phyloP scores from a whole-genome alignment of 2,329 filamentous ascomycete genomes.

The Monascus ruber region DNA sequence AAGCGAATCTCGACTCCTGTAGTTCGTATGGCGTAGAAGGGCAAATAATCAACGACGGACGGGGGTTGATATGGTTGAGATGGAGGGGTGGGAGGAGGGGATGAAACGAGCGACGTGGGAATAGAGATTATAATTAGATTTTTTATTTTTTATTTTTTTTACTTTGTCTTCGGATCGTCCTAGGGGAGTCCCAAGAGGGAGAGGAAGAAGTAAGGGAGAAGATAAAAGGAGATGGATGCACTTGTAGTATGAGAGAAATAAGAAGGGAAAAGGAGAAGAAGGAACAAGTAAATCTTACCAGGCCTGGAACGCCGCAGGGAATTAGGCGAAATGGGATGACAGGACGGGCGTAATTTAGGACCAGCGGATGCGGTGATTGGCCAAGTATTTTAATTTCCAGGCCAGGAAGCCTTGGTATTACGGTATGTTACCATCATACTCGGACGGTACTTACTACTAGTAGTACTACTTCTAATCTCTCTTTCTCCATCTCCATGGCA shows the following conservation, averaged over 20 bases:
- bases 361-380: too few species aligned
- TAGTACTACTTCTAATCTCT: too few species aligned
- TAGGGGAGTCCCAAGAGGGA: background rate
- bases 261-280: too few species aligned
- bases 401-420: too few species aligned
- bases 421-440: too few species aligned
- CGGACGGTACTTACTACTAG: too few species aligned
- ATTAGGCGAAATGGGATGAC: too few species aligned
- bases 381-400: too few species aligned
- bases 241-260: background rate
- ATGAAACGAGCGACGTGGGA: background rate
- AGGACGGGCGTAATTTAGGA: too few species aligned
- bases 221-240: background rate
- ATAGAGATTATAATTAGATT: background rate
- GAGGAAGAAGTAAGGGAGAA: background rate
- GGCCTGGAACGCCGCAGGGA: background rate
- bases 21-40: background rate
- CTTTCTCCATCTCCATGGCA: too few species aligned
- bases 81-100: background rate
- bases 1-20: too few species aligned
- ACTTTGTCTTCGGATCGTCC: background rate
- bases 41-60: background rate
- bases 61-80: background rate
- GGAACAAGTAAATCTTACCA: background rate
- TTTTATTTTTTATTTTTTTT: background rate